These are phyloP conservation scores for Neurospora sp. DNA, from an alignment of 2,329 filamentous ascomycete species.

Conservation along the genomic window DNA sequence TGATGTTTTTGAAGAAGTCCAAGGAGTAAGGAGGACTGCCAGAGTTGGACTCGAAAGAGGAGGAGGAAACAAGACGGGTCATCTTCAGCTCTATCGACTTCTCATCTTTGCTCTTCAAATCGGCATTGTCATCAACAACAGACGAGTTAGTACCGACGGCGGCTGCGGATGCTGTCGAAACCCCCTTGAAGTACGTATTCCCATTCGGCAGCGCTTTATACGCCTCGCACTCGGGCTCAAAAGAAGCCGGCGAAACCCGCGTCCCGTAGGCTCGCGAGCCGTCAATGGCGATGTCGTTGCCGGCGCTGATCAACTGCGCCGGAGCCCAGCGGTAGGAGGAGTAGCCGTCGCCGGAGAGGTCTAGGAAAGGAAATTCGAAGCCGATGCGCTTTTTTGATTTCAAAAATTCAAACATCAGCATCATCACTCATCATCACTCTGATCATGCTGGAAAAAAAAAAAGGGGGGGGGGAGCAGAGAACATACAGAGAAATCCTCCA, in stretches of 20 bases:
- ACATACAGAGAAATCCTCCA: slow-evolving; percentile 40
- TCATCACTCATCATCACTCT: too few species aligned
- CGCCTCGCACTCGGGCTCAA: slow-evolving; percentile 40
- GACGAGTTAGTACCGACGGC: slow-evolving; percentile 2
- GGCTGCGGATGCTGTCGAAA: not conserved
- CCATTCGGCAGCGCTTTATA: slow-evolving; percentile 26
- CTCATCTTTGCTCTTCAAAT: not conserved
- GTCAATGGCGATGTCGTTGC: slow-evolving; percentile 31
- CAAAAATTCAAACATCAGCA: too few species aligned
- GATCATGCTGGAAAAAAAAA: too few species aligned
- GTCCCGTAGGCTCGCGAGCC: slow-evolving; percentile 39
- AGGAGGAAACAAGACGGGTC: slow-evolving; percentile 6
- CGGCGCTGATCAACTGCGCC: slow-evolving; percentile 35
- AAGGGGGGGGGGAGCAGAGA: not conserved
- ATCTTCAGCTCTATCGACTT: slow-evolving; percentile 23
- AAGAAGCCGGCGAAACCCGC: slow-evolving; percentile 29
- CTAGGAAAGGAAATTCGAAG: slow-evolving; percentile 47
- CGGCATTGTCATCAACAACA: not conserved
- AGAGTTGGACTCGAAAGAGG: slow-evolving; percentile 3
- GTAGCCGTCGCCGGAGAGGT: slow-evolving; percentile 38
- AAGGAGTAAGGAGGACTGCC: slow-evolving; percentile 26
- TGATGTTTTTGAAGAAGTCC: slow-evolving; percentile 38
- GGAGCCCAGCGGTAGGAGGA: slow-evolving; percentile 42
- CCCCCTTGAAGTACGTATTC: slow-evolving; percentile 18
- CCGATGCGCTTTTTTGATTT: slow-evolving; percentile 27